Conservation (phyloP, 805 yeast genomes). For the Candida montana region DNA sequence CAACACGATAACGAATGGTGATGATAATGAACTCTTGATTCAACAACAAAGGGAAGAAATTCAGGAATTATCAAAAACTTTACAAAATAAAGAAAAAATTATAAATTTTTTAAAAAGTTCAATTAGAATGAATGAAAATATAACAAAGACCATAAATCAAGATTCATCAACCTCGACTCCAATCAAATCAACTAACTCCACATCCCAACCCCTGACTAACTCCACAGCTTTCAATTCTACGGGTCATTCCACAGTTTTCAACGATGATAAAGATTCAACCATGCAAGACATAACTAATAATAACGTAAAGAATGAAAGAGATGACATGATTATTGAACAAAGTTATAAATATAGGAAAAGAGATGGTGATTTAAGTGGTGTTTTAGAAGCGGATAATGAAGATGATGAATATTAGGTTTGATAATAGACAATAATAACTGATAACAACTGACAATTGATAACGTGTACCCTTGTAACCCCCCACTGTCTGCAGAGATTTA, state of each 20-base stretch:
- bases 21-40: slow-evolving; percentile 18
- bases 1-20: no score
- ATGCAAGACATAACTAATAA: no score
- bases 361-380: slow-evolving; percentile 43
- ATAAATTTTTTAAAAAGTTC: slow-evolving; percentile 69
- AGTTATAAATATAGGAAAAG: neutral
- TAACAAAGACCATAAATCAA: slow-evolving; percentile 26
- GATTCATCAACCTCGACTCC: no score
- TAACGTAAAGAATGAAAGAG: neutral
- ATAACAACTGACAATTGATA: no score
- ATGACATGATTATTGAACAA: no score
- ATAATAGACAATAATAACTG: neutral
- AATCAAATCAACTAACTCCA: no score
- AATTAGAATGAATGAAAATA: slow-evolving; percentile 47
- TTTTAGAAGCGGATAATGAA: slow-evolving; percentile 34
- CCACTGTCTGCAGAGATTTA: no score
- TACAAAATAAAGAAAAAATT: slow-evolving; percentile 72
- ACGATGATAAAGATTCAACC: no score
- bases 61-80: slow-evolving; percentile 50
- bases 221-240: no score
- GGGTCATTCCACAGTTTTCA: no score
- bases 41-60: slow-evolving; percentile 68
- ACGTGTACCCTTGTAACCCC: no score
- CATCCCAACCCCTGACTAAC: no score
- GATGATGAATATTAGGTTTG: neutral